These are phyloP conservation scores for Penicillium lividum DNA, from an alignment of 495 filamentous ascomycete species.

Conservation along the genomic window DNA sequence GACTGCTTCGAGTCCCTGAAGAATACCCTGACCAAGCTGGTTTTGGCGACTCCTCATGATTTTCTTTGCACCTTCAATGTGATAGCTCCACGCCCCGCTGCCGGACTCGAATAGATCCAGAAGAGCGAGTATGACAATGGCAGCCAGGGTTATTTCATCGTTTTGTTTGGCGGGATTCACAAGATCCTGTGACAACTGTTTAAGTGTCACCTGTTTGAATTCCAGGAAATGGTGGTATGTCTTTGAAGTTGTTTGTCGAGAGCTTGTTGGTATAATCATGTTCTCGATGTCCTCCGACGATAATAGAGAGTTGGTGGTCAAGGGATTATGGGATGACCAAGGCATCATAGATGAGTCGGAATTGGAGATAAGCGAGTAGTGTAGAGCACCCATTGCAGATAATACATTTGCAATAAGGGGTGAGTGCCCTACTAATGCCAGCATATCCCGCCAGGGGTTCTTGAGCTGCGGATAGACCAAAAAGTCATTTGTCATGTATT, in stretches of 20 bases:
- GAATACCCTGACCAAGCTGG: constrained; percentile 25
- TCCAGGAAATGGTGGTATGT: constrained; percentile 45
- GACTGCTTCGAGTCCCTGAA: constrained; percentile 43
- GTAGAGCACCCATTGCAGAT: constrained; percentile 44
- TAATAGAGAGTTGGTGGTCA: constrained; percentile 17
- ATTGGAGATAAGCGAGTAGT: constrained; percentile 40
- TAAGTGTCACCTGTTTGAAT: constrained; percentile 46
- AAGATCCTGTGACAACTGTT: constrained; percentile 42
- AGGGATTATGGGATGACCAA: constrained; percentile 34
- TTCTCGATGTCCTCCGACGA: constrained; percentile 33
- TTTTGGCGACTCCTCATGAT: constrained; percentile 35
- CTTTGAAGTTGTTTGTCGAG: constrained; percentile 31
- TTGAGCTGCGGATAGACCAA: constrained; percentile 41
- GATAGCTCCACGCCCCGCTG: constrained; percentile 48
- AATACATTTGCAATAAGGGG: constrained; percentile 41
- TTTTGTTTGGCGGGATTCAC: constrained; percentile 37
- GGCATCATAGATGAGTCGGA: constrained; percentile 39
- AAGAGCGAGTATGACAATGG: constrained; percentile 45
- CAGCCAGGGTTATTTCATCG: constrained; percentile 43
- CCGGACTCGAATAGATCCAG: constrained; percentile 49
- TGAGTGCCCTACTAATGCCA: constrained; percentile 39
- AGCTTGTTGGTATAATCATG: constrained; percentile 30
- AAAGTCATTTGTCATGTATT: constrained; percentile 37
- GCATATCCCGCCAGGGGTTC: constrained; percentile 46
- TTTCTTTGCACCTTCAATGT: constrained; percentile 50